These are phyloP conservation scores for Musa balbisiana DNA, from an alignment of 202 grass and related monocot species.

Conservation along the genomic window DNA sequence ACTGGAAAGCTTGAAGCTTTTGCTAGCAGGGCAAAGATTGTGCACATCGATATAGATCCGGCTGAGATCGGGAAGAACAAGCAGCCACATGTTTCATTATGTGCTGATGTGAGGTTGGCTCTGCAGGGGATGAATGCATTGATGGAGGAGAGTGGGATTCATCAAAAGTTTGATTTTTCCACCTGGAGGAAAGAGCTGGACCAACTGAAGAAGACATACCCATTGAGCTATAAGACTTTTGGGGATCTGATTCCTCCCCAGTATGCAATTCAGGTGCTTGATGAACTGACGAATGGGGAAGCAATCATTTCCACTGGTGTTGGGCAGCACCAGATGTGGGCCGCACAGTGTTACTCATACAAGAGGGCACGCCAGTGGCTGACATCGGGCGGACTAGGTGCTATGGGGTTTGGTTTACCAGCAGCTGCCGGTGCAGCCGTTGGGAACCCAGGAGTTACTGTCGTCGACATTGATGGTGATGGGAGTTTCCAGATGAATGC, in stretches of 20 bases:
- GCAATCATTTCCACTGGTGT: slow-evolving; percentile 88
- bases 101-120: slow-evolving; percentile 68
- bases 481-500: slow-evolving; percentile 96
- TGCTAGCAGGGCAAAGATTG: slow-evolving; percentile 88
- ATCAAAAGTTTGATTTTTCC: slow-evolving; percentile 43
- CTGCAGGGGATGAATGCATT: slow-evolving; percentile 64
- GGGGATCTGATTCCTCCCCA: slow-evolving; percentile 72
- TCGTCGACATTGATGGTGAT: slow-evolving; percentile 94
- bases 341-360: slow-evolving; percentile 87
- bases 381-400: slow-evolving; percentile 64
- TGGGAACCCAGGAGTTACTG: slow-evolving; percentile 78
- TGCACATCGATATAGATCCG: slow-evolving; percentile 96
- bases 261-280: slow-evolving; percentile 73
- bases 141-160: slow-evolving; percentile 30
- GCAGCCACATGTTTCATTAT: slow-evolving; percentile 88
- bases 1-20: slow-evolving; percentile 94
- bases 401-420: slow-evolving; percentile 93
- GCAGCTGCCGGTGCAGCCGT: slow-evolving; percentile 85
- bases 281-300: slow-evolving; percentile 71
- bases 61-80: slow-evolving; percentile 99
- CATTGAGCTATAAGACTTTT: slow-evolving; percentile 59
- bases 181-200: slow-evolving; percentile 63
- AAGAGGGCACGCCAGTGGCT: slow-evolving; percentile 77
- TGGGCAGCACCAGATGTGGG: slow-evolving; percentile 99
- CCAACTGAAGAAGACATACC: slow-evolving; percentile 66